A percentile compares a stretch with the other conserved stretches of the same genome.
These are phyloP conservation scores for Colletotrichum endophyticum DNA, from an alignment of 2,329 filamentous ascomycete species.

Conservation along the genomic window DNA sequence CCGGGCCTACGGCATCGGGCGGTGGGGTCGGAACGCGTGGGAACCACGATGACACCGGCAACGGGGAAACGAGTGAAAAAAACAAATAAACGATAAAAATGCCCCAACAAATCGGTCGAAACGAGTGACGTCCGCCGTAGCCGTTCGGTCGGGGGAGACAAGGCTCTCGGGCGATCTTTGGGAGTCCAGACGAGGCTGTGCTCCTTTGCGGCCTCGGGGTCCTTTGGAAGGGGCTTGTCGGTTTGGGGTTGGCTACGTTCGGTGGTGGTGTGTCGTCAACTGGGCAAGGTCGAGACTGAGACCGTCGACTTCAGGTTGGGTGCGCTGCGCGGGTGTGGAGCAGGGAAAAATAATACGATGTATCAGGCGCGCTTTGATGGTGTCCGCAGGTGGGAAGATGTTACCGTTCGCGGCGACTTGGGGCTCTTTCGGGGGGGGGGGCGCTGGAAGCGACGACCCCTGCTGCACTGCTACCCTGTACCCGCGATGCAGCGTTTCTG, in stretches of 20 bases:
- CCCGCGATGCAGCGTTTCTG: not conserved
- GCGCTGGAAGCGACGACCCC: conserved; percentile 5
- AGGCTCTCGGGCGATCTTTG: conserved; percentile 1
- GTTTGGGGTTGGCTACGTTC: not conserved
- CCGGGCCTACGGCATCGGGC: conserved; percentile 14
- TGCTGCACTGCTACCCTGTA: conserved; percentile 8
- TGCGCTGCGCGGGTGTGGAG: conserved; percentile 13
- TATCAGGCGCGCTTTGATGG: conserved; percentile 19
- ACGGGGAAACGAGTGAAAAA: not conserved
- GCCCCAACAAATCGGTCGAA: not conserved
- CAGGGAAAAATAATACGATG: conserved; percentile 16
- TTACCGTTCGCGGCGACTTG: conserved; percentile 12
- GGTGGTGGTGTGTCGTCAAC: not conserved
- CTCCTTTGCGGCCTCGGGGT: not conserved
- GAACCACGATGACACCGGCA: conserved; percentile 3
- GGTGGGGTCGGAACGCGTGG: conserved; percentile 10
- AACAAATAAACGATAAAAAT: not conserved
- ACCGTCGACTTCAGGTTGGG: not conserved
- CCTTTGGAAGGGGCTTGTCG: not conserved
- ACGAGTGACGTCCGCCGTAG: conserved; percentile 1
- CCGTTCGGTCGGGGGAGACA: not conserved
- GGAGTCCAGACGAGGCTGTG: conserved; percentile 16
- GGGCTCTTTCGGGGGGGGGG: conserved; percentile 6
- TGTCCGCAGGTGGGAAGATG: conserved; percentile 11
- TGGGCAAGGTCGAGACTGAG: not conserved